phyloP scores from a whole-genome alignment of 768 basidiomycete species.

The Suillus lakei region DNA sequence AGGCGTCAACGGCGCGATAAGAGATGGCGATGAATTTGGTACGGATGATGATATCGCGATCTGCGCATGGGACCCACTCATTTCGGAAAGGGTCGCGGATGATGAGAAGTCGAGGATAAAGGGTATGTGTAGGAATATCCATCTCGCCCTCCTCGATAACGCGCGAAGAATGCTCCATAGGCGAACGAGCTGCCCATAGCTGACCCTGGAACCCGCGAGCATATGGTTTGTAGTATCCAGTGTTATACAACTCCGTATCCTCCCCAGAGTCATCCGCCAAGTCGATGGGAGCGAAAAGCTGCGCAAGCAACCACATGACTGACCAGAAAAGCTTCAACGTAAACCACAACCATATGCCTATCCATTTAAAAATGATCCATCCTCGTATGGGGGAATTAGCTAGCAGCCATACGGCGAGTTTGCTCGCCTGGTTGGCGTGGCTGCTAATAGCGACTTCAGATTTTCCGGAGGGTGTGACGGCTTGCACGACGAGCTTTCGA shows the following conservation, averaged over 20 bases:
- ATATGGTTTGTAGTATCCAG: slow-evolving; percentile 11
- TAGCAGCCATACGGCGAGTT: slow-evolving; percentile 20
- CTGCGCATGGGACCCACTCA: slow-evolving; percentile 14
- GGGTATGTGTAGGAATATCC: slow-evolving; percentile 16
- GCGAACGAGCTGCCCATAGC: slow-evolving; percentile 27
- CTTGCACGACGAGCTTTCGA: slow-evolving; percentile 18
- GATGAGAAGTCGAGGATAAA: slow-evolving; percentile 18
- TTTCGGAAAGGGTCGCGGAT: background rate
- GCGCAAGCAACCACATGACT: slow-evolving; percentile 5
- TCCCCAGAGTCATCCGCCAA: background rate
- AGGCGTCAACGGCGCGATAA: slow-evolving; percentile 17
- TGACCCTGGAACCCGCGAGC: slow-evolving; percentile 18
- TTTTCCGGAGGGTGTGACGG: slow-evolving; percentile 8
- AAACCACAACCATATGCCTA: slow-evolving; percentile 13
- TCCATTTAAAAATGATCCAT: slow-evolving; percentile 11
- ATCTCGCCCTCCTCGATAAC: slow-evolving; percentile 7
- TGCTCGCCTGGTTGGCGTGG: slow-evolving; percentile 8
- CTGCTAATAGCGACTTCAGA: slow-evolving; percentile 12
- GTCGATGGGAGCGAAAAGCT: background rate
- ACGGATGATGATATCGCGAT: slow-evolving; percentile 10
- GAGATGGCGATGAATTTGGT: slow-evolving; percentile 22
- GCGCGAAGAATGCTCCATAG: slow-evolving; percentile 20
- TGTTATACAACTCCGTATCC: slow-evolving; percentile 6
- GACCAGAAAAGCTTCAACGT: slow-evolving; percentile 16
- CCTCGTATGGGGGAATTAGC: slow-evolving; percentile 6